phyloP scores from a whole-genome alignment of 2,329 filamentous ascomycete species.

The Aspergillus felis region DNA sequence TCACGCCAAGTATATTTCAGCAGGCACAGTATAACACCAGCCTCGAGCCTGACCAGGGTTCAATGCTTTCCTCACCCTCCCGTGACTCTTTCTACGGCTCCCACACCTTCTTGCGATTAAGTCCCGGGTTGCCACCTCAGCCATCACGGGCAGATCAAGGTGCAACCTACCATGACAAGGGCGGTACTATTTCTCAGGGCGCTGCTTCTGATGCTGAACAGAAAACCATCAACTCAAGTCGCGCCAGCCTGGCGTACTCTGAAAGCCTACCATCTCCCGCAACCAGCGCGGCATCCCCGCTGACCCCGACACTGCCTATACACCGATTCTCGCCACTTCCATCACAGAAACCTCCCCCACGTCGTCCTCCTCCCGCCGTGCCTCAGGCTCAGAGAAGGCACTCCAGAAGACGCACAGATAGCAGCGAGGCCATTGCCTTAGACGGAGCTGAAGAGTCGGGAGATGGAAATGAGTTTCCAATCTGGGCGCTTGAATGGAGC shows the following conservation, averaged over 20 bases:
- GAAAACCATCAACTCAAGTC: constrained; percentile 28
- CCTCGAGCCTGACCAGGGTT: constrained; percentile 24
- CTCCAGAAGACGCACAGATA: constrained; percentile 40
- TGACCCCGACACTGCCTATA: constrained; percentile 38
- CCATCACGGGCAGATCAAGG: constrained; percentile 22
- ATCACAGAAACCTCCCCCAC: constrained; percentile 29
- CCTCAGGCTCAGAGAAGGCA: constrained; percentile 33
- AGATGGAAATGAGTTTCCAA: constrained; percentile 51
- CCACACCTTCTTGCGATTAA: constrained; percentile 39
- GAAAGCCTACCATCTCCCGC: constrained; percentile 37
- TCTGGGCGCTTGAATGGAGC: constrained; percentile 40
- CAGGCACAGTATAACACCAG: constrained; percentile 10
- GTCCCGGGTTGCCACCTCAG: constrained; percentile 28
- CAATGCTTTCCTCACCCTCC: constrained; percentile 27
- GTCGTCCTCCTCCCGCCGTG: constrained; percentile 29
- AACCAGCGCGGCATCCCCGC: constrained; percentile 35
- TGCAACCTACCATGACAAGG: constrained; percentile 25
- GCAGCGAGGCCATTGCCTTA: constrained; percentile 45
- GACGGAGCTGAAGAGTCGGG: constrained; percentile 46
- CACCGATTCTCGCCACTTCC: constrained; percentile 37
- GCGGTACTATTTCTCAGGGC: constrained; percentile 23
- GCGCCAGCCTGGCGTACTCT: constrained; percentile 34
- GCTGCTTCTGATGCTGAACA: constrained; percentile 33
- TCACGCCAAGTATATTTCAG: constrained; percentile 41
- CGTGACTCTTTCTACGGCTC: constrained; percentile 33